These are phyloP conservation scores for Carex sylvatica DNA, from an alignment of 202 grass and related monocot genomes.

Conservation along the genomic window DNA sequence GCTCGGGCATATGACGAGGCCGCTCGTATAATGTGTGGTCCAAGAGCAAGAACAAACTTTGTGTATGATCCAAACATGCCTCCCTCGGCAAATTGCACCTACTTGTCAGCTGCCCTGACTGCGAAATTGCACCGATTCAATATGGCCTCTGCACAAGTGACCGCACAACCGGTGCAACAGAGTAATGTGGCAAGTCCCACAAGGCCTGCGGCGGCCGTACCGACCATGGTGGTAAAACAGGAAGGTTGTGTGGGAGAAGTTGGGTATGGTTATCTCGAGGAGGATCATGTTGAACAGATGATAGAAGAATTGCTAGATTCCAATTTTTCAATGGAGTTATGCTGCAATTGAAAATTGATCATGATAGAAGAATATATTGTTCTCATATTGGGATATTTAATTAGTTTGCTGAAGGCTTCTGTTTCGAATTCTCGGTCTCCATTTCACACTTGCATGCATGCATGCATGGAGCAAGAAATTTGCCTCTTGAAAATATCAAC, in stretches of 20 bases:
- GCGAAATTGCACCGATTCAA: conserved; percentile 89
- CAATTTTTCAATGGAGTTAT: conserved; percentile 92
- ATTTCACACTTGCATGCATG: conserved; percentile 8
- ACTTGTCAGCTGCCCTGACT: conserved; percentile 69
- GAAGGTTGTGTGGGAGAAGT: conserved; percentile 30
- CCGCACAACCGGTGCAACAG: conserved; percentile 21
- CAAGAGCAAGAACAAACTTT: conserved; percentile 82
- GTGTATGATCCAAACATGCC: conserved; percentile 17
- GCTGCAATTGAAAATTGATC: conserved; percentile 36
- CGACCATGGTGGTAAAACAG: conserved; percentile 8
- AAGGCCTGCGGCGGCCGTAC: not conserved
- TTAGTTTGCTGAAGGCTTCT: conserved; percentile 11
- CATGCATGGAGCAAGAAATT: not conserved
- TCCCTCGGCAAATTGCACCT: conserved; percentile 28
- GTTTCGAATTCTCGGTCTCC: not conserved
- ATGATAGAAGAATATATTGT: not conserved
- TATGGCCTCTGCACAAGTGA: conserved; percentile 46
- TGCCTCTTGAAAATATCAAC: conserved; percentile 1
- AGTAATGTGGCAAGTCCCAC: not conserved
- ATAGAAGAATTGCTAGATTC: conserved; percentile 94
- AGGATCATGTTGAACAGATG: conserved; percentile 95
- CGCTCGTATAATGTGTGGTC: conserved; percentile 87
- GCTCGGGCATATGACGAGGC: conserved; percentile 97
- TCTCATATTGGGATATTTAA: not conserved
- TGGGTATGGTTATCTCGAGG: conserved; percentile 57